Percentiles rank a stretch among this genome's conserved stretches.
phyloP scores from a whole-genome alignment of 1,284 basidiomycete genomes.

The Erythrobasidium hasegawianum region DNA sequence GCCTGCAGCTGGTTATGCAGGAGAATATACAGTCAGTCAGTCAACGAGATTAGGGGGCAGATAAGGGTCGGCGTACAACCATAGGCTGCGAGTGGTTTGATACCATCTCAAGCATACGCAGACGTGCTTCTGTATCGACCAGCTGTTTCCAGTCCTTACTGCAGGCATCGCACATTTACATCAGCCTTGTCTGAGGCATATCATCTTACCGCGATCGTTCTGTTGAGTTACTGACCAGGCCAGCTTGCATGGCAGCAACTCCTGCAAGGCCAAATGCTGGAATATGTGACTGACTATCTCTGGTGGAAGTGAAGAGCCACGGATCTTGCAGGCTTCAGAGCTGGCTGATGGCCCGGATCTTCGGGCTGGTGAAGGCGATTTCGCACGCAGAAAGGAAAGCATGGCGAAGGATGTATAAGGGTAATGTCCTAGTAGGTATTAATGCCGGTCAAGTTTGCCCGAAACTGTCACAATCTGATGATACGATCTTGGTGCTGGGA shows the following conservation, averaged over 20 bases:
- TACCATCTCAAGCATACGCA: conserved; percentile 24
- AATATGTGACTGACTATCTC: conserved; percentile 23
- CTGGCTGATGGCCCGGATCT: no score
- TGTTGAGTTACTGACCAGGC: conserved; percentile 6
- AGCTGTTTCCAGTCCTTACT: conserved; percentile 24
- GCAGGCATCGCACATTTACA: background rate
- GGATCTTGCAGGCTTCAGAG: no score
- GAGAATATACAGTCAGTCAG: background rate
- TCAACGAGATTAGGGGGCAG: background rate
- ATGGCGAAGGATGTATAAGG: no score
- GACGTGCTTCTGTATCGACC: conserved; percentile 25
- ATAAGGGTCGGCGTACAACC: conserved; percentile 9
- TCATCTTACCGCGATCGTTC: background rate
- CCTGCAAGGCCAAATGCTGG: conserved; percentile 9
- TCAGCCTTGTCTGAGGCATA: background rate
- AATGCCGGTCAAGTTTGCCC: no score
- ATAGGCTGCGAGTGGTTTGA: conserved; percentile 16
- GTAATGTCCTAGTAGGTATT: no score
- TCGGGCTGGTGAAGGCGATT: no score
- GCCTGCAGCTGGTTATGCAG: conserved; percentile 19
- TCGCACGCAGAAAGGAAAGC: no score
- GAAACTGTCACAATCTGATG: no score
- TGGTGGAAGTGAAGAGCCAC: conserved; percentile 4
- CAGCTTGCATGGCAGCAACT: conserved; percentile 12
- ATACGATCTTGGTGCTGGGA: no score